Conservation (phyloP, 495 filamentous ascomycete species). For the Daldinia bambusicola region DNA sequence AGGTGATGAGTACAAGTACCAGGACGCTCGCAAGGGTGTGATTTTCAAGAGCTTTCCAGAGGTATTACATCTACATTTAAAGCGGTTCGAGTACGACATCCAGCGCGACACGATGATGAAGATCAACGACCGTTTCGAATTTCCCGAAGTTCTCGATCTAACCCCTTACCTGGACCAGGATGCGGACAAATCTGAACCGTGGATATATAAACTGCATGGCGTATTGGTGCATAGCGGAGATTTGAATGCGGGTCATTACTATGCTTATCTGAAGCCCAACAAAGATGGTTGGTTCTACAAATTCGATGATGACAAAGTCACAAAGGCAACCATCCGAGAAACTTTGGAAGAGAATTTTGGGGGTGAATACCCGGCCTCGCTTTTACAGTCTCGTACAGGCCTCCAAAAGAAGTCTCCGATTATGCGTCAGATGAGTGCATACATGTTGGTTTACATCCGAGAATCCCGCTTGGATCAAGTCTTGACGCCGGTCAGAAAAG, state of each 20-base stretch:
- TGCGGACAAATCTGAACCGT: slow-evolving; percentile 88
- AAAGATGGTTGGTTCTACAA: slow-evolving; percentile 95
- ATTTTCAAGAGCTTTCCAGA: slow-evolving; percentile 97
- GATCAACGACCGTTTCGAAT: slow-evolving; percentile 97
- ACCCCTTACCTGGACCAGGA: slow-evolving; percentile 85
- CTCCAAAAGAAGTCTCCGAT: slow-evolving; percentile 58
- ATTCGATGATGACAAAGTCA: slow-evolving; percentile 97
- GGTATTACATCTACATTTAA: slow-evolving; percentile 93
- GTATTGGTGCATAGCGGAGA: slow-evolving; percentile 97
- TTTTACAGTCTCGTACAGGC: slow-evolving; percentile 51
- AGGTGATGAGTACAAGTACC: slow-evolving; percentile 84
- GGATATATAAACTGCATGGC: slow-evolving; percentile 91
- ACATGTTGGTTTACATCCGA: slow-evolving; percentile 98
- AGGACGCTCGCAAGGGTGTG: slow-evolving; percentile 97
- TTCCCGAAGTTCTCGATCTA: slow-evolving; percentile 92
- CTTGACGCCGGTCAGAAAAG: slow-evolving; percentile 74
- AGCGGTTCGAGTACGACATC: slow-evolving; percentile 98
- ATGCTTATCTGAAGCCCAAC: slow-evolving; percentile 92
- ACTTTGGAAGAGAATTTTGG: slow-evolving; percentile 97
- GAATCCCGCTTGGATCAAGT: slow-evolving; percentile 84
- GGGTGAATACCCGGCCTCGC: slow-evolving; percentile 77
- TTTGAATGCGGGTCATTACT: slow-evolving; percentile 98
- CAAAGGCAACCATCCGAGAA: slow-evolving; percentile 88
- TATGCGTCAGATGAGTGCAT: slow-evolving; percentile 76
- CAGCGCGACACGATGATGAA: slow-evolving; percentile 98